Base-by-base conservation (phyloP, 2,329 filamentous ascomycete genomes). In the Aspergillus sergii region DNA sequence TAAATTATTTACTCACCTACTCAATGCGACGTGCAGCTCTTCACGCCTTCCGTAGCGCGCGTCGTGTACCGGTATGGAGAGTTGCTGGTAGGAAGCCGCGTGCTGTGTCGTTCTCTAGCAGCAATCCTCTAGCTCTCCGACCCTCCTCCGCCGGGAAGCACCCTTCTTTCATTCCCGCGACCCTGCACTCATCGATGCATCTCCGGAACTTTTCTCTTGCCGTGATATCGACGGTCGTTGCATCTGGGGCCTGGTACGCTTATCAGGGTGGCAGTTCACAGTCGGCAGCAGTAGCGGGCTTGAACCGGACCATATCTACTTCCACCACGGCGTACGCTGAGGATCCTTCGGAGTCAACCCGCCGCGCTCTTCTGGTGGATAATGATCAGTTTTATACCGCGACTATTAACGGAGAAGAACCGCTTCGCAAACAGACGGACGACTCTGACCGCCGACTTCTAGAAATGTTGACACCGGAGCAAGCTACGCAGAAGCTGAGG, bases 381-480 rank as follows among this genome's bases (percentile, higher is more conserved):
- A 91, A 94, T 73, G 93, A 96, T 75, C 90, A 96, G 77, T 87
- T 99, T 57, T 94, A 94, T 74, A 95, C 94, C 12, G 91, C 92
- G 28, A 91, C 92, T 10, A 89, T 97, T 66, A 88, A 93, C 21
- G 92, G 91, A 63, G 91, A 96, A 72, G 91, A 89, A 8, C 93
- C 94, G 23, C 88, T 99, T 64, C 91, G 91, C 53, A 99, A 99
- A 81, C 87, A 91, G 71, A 93, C 91, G 4, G 91, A 94, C 79
- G 91, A 93, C 75, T 91, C 91, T 76, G 93, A 93, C 34, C 88
- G 90, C 68, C 92, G 91, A 74, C 90, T 97, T 39, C 84, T 99
- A 64, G 94, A 97, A 82, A 99, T 99, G 94, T 84, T 99, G 79
- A 96, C 92, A 12, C 91, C 94, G 0, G 94, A 97, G 63, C 94